Evolutionary conservation across 306 rosid species (phyloP).

Genomic region (Ceratonia siliqua): DNA sequence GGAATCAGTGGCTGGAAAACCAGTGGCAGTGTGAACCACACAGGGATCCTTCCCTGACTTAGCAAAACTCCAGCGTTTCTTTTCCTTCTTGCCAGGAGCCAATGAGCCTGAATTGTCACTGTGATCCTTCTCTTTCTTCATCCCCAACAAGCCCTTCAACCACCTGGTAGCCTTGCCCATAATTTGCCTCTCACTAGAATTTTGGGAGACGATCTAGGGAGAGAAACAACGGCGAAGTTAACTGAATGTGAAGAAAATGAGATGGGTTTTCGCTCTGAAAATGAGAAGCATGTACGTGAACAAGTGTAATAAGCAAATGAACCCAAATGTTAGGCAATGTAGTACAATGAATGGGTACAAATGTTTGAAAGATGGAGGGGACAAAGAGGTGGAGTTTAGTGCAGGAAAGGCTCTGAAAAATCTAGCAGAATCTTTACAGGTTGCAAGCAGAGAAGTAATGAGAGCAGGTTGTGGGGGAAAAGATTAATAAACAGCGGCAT

Average conservation of each 20-base stretch:
- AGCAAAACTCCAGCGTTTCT: slow-evolving; percentile 85
- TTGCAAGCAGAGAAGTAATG: slow-evolving; percentile 61
- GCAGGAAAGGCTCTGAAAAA: slow-evolving; percentile 48
- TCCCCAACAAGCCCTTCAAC: slow-evolving; percentile 80
- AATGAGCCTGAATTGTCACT: slow-evolving; percentile 39
- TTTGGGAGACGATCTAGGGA: slow-evolving; percentile 33
- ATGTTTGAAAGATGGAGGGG: slow-evolving; percentile 20
- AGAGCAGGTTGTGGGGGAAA: slow-evolving; percentile 49
- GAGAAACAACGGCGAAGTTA: slow-evolving; percentile 21
- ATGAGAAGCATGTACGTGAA: slow-evolving; percentile 13
- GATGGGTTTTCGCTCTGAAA: background rate
- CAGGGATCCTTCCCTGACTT: slow-evolving; percentile 57
- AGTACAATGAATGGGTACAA: background rate
- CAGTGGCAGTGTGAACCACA: slow-evolving; percentile 16
- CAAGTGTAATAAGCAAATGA: slow-evolving; percentile 33
- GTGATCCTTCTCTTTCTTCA: slow-evolving; percentile 74
- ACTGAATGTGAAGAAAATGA: slow-evolving; percentile 25
- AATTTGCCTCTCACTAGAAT: slow-evolving; percentile 17
- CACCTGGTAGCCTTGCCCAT: slow-evolving; percentile 81
- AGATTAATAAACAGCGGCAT: slow-evolving; percentile 49
- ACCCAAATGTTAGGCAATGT: slow-evolving; percentile 27
- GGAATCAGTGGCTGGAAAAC: slow-evolving; percentile 35
- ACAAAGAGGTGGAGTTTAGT: slow-evolving; percentile 40
- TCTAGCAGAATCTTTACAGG: slow-evolving; percentile 58
- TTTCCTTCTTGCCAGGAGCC: slow-evolving; percentile 52